phyloP scores from a whole-genome alignment of 306 rosid species.

The Alnus rubra region DNA sequence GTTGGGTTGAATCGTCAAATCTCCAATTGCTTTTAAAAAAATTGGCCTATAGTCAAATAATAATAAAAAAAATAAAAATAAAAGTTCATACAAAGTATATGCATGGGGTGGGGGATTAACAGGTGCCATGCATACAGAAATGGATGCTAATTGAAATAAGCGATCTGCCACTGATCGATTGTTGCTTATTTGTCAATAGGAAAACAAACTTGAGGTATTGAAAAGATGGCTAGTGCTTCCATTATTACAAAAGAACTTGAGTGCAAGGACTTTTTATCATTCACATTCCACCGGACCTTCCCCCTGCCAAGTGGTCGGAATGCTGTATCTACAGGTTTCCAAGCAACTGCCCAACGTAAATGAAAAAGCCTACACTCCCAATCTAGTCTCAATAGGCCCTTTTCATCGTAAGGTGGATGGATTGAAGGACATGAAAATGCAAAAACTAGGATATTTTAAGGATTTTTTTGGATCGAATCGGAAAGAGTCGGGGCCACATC shows the following conservation, averaged over 20 bases:
- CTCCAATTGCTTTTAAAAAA: too few species aligned
- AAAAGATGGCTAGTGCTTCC: neutral
- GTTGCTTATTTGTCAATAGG: neutral
- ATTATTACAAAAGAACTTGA: neutral
- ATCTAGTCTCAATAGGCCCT: slow-evolving; percentile 27
- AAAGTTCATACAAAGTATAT: too few species aligned
- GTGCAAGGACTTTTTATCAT: too few species aligned
- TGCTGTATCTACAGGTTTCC: slow-evolving; percentile 30
- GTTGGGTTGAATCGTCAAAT: too few species aligned
- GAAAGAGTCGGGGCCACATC: neutral
- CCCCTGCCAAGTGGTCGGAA: neutral
- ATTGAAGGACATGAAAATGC: slow-evolving; percentile 3
- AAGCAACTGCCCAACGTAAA: slow-evolving; percentile 23
- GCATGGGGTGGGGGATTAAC: too few species aligned
- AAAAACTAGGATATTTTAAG: neutral
- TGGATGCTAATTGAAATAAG: too few species aligned
- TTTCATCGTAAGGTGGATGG: slow-evolving; percentile 3
- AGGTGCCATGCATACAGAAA: too few species aligned
- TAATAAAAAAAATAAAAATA: too few species aligned
- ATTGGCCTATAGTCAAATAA: too few species aligned
- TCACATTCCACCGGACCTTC: neutral
- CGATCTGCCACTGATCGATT: neutral
- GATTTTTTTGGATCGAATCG: neutral
- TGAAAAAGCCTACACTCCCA: slow-evolving; percentile 21
- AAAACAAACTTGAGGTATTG: neutral